Evolutionary conservation across 1,139 yeast genomes (phyloP).

Genomic region (Casaregolazyma lundiana): DNA sequence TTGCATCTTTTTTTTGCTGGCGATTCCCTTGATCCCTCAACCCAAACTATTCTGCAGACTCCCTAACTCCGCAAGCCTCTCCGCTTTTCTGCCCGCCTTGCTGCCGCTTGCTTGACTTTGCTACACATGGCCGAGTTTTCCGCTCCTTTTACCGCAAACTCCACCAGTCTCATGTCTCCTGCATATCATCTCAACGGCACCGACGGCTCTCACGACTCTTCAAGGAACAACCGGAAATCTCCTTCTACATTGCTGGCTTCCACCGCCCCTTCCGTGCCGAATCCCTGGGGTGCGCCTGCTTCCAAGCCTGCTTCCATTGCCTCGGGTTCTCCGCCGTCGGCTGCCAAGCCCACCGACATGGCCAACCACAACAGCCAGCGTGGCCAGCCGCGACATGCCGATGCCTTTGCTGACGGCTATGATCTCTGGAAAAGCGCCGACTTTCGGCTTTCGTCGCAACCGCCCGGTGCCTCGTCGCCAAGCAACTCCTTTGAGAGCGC

Average conservation of each 20-base stretch:
- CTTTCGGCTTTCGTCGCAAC: neutral
- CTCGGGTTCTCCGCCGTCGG: neutral
- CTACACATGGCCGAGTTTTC: neutral
- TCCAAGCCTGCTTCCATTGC: constrained; percentile 1
- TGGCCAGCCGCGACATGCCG: constrained; percentile 26
- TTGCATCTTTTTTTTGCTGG: no score
- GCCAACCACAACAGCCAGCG: constrained; percentile 13
- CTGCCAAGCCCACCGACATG: constrained; percentile 2
- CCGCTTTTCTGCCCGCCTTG: no score
- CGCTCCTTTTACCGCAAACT: neutral
- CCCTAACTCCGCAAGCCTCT: no score
- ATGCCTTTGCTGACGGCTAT: constrained; percentile 17
- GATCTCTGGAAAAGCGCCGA: constrained; percentile 10
- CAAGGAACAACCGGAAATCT: neutral
- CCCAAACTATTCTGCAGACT: no score
- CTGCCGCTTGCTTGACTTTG: no score
- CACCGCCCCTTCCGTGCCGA: neutral
- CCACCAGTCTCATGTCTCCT: neutral
- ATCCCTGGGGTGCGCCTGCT: constrained; percentile 4
- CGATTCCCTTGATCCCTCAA: no score
- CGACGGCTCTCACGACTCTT: neutral
- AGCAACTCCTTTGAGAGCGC: constrained; percentile 6
- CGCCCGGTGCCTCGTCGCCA: constrained; percentile 7
- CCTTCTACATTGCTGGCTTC: neutral
- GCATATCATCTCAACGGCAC: neutral